Percentiles rank a stretch among this genome's conserved stretches.
These are phyloP conservation scores for Haplosporangium sp. DNA, from an alignment of 371 early-diverging fungal genomes.

Conservation along the genomic window DNA sequence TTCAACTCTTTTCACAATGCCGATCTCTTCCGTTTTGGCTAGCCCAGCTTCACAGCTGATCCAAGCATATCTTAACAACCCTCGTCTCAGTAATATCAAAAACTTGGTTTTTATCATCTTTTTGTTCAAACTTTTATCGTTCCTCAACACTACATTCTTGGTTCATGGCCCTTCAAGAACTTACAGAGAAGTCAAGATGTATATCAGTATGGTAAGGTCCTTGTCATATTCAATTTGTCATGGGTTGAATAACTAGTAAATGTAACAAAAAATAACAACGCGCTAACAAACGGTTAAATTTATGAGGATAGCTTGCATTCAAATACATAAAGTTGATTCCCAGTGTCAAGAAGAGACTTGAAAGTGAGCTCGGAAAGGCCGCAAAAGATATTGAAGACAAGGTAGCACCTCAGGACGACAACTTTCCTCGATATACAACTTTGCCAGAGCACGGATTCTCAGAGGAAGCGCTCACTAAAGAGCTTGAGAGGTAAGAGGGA, in stretches of 20 bases:
- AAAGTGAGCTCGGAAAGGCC: conserved; percentile 73
- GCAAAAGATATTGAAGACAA: conserved; percentile 82
- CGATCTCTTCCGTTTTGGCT: conserved; percentile 38
- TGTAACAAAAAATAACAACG: background rate
- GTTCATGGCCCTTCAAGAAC: conserved; percentile 70
- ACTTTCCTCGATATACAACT: conserved; percentile 68
- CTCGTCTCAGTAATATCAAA: conserved; percentile 60
- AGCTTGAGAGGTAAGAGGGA: conserved; percentile 64
- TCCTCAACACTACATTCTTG: conserved; percentile 64
- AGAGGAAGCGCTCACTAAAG: conserved; percentile 68
- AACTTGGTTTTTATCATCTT: conserved; percentile 73
- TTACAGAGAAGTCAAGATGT: conserved; percentile 60
- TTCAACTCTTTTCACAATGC: conserved; percentile 25
- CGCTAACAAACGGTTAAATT: background rate
- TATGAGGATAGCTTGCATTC: conserved; percentile 62
- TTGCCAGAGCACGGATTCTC: conserved; percentile 77
- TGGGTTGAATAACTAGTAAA: background rate
- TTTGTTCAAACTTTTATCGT: conserved; percentile 63
- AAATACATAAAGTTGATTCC: conserved; percentile 69
- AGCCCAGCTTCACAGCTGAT: conserved; percentile 43
- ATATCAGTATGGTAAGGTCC: conserved; percentile 57
- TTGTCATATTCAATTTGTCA: background rate
- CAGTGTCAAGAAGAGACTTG: conserved; percentile 66
- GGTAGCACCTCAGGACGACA: conserved; percentile 72
- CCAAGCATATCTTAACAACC: conserved; percentile 56